A percentile compares a stretch with the other conserved stretches of the same genome.
Conservation (phyloP, 306 rosid genomes). For the Fragaria iinumae region DNA sequence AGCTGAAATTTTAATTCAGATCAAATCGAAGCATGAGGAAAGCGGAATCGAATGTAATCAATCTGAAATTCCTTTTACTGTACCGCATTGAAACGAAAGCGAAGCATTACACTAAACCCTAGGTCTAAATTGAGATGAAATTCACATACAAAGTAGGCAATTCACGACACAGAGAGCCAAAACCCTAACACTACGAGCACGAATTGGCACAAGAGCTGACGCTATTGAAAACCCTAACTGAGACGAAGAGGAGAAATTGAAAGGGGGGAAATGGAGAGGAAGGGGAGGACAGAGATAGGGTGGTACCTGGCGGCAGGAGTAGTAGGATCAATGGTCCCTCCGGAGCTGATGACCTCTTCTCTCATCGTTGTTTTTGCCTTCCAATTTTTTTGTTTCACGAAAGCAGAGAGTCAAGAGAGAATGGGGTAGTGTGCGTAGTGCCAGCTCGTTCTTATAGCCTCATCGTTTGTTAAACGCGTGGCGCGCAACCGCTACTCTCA, state of each 20-base stretch:
- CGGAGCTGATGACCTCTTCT: constrained; percentile 97
- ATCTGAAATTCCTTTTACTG: not conserved
- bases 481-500: constrained; percentile 19
- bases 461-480: not conserved
- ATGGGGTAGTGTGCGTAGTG: not conserved
- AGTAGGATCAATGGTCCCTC: constrained; percentile 75
- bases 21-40: not conserved
- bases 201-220: constrained; percentile 11
- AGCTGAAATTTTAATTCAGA: not conserved
- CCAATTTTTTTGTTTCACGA: not conserved
- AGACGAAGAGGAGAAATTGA: constrained; percentile 12
- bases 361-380: constrained; percentile 39
- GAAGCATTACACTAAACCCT: not conserved
- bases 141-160: not conserved
- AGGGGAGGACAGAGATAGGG: not conserved
- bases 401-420: not conserved
- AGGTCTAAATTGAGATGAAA: not conserved
- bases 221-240: constrained; percentile 39
- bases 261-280: not conserved
- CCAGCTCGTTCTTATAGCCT: not conserved
- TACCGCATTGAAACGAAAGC: too few relatives aligned
- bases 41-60: not conserved
- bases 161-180: constrained; percentile 14
- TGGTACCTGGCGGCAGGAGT: constrained; percentile 87
- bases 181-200: constrained; percentile 6